Conservation (phyloP, 106 monocot species). For the Posidonia australis region DNA sequence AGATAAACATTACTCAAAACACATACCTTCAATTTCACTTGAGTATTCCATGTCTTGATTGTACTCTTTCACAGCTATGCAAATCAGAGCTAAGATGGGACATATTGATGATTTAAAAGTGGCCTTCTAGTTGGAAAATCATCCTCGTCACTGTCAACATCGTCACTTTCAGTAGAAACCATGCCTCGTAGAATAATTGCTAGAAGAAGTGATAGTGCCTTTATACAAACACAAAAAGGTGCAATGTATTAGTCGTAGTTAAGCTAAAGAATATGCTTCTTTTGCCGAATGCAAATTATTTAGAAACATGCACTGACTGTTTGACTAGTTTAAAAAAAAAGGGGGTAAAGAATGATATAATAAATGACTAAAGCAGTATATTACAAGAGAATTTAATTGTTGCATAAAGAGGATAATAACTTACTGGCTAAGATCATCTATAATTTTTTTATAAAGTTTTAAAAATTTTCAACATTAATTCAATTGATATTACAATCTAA, state of each 20-base stretch:
- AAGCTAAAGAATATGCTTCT: not conserved
- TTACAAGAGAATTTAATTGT: not conserved
- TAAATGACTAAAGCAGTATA: not conserved
- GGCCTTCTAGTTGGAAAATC: slow-evolving; percentile 29
- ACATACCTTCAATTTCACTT: not conserved
- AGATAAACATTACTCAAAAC: not conserved
- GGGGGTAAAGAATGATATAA: not conserved
- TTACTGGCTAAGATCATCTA: not conserved
- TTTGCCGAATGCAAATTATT: not conserved
- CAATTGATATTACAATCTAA: not conserved
- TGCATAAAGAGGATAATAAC: not conserved
- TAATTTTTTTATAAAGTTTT: not conserved
- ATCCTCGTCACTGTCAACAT: slow-evolving; percentile 51
- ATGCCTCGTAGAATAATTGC: slow-evolving; percentile 33
- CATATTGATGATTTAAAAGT: slow-evolving; percentile 25
- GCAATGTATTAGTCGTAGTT: not conserved
- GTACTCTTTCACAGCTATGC: not conserved
- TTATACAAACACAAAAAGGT: not conserved
- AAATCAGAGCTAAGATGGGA: slow-evolving; percentile 13
- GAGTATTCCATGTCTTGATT: not conserved
- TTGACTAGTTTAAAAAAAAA: not conserved
- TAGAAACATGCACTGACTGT: not conserved
- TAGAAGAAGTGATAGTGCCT: slow-evolving; percentile 41
- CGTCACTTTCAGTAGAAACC: slow-evolving; percentile 21
- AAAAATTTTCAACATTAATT: too few species aligned